phyloP scores from a whole-genome alignment of 768 basidiomycete species.

The Leccinum boreale region DNA sequence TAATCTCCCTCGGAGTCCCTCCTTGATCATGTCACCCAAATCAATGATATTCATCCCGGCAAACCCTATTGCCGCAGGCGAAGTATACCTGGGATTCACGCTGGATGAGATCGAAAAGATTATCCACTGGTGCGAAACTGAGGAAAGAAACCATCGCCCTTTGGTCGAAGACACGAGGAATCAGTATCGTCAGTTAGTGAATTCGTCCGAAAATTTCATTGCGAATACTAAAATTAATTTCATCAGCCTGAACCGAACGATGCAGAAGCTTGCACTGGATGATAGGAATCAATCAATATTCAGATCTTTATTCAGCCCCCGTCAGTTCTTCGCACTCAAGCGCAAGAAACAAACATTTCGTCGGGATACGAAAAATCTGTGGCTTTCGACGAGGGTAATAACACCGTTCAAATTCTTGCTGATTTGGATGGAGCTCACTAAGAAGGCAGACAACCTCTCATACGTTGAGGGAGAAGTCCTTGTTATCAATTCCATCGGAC shows the following conservation, averaged over 20 bases:
- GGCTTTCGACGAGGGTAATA: conserved; percentile 1
- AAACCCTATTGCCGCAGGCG: background rate
- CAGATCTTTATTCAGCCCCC: too few species aligned
- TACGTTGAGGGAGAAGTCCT: background rate
- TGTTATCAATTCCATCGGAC: background rate
- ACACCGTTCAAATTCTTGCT: too few species aligned
- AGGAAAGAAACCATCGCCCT: background rate
- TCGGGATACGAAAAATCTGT: background rate
- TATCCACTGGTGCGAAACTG: background rate
- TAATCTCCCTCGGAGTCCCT: too few species aligned
- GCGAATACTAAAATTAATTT: background rate
- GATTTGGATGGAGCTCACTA: background rate
- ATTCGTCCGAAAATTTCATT: background rate
- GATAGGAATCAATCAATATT: background rate
- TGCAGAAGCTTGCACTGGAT: background rate
- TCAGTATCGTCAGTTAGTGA: background rate
- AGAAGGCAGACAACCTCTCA: conserved; percentile 2
- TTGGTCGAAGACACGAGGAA: background rate
- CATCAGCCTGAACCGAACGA: background rate
- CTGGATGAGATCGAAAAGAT: conserved; percentile 10
- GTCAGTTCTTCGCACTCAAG: background rate
- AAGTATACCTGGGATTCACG: conserved; percentile 4
- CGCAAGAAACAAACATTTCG: background rate
- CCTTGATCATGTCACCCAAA: too few species aligned
- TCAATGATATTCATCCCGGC: too few species aligned